phyloP scores from a whole-genome alignment of 257 asterid species.

The Plectranthus barbatus region DNA sequence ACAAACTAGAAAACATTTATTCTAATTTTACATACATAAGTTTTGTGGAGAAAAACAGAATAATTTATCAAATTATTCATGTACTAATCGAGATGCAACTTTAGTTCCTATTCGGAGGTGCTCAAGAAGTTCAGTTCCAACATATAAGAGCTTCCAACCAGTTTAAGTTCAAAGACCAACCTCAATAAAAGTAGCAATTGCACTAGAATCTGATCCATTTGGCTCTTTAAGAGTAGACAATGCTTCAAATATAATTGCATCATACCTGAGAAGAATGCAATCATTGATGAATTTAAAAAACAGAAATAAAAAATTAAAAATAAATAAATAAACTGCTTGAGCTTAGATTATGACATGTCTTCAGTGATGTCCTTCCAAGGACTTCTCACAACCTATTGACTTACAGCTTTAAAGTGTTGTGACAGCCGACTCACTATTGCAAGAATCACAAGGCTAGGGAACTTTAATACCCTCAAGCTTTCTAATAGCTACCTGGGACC shows the following conservation, averaged over 20 bases:
- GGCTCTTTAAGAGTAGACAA: slow-evolving; percentile 65
- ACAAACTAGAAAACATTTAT: no score
- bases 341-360: background rate
- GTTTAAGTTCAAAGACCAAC: slow-evolving; percentile 36
- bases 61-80: no score
- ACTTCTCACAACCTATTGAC: background rate
- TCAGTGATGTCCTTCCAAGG: background rate
- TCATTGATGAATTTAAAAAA: background rate
- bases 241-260: slow-evolving; percentile 70
- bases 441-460: background rate
- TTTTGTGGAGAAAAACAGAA: no score
- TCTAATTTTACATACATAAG: no score
- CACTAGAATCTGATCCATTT: slow-evolving; percentile 61
- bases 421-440: background rate
- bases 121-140: no score
- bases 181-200: slow-evolving; percentile 70
- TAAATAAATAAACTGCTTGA: background rate
- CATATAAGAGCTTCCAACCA: no score
- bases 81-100: no score
- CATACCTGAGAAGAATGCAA: slow-evolving; percentile 50
- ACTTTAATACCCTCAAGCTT: background rate
- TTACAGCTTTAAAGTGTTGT: background rate
- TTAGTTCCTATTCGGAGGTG: no score
- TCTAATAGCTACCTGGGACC: background rate
- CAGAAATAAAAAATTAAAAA: background rate